phyloP scores from a whole-genome alignment of 148 eudicot species.

The Dianthus caryophyllus region DNA sequence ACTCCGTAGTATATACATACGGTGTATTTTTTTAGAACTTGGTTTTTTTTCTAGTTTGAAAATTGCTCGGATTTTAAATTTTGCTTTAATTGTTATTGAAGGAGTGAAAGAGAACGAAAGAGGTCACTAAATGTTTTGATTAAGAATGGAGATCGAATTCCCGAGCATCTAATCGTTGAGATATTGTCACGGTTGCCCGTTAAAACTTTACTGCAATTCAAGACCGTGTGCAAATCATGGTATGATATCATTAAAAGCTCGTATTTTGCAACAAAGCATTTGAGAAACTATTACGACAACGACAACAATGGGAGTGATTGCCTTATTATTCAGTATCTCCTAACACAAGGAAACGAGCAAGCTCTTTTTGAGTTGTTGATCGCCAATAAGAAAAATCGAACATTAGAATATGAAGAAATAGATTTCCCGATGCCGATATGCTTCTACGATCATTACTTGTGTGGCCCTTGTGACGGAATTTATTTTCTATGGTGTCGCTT shows the following conservation, averaged over 20 bases:
- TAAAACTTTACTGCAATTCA: constrained; percentile 6
- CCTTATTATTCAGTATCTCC: neutral
- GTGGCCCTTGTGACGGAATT: constrained; percentile 17
- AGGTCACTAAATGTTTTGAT: neutral
- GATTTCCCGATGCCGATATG: neutral
- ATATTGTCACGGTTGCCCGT: constrained; percentile 13
- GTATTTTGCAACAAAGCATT: constrained; percentile 11
- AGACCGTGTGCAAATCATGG: constrained; percentile 21
- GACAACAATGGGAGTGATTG: neutral
- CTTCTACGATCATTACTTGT: neutral
- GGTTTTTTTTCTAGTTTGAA: too few species aligned
- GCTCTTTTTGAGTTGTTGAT: neutral
- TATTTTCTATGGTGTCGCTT: constrained; percentile 3
- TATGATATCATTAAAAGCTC: constrained; percentile 6
- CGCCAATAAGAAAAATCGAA: neutral
- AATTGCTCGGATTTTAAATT: neutral
- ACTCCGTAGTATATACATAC: too few species aligned
- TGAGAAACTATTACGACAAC: constrained; percentile 14
- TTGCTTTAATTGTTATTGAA: neutral
- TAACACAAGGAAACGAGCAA: neutral
- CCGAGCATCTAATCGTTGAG: constrained; percentile 10
- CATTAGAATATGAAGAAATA: neutral
- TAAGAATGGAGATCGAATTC: neutral
- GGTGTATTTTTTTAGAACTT: too few species aligned
- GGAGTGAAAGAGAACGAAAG: neutral